Evolutionary conservation across 768 basidiomycete species (phyloP).

Genomic region (Hortiboletus flavorubellus): DNA sequence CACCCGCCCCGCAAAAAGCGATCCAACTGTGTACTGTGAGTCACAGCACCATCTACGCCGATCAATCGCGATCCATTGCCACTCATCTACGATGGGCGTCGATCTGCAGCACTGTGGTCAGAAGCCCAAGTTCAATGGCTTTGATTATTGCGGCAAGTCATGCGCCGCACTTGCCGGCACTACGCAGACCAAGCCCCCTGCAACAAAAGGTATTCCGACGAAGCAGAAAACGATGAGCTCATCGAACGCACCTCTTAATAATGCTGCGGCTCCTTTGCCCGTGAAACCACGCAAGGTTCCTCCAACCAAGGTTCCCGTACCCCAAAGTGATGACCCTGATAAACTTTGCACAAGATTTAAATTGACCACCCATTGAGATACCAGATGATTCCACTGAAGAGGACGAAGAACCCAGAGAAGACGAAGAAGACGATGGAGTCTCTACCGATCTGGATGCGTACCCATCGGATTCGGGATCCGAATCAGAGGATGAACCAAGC

Average conservation of each 20-base stretch:
- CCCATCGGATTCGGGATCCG: constrained; percentile 28
- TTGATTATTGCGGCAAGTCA: constrained; percentile 63
- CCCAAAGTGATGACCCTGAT: constrained; percentile 22
- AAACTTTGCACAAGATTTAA: constrained; percentile 5
- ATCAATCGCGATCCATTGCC: constrained; percentile 28
- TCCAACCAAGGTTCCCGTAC: constrained; percentile 9
- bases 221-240: constrained; percentile 18
- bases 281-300: constrained; percentile 15
- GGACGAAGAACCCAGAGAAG: constrained; percentile 23
- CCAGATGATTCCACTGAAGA: constrained; percentile 27
- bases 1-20: constrained; percentile 16
- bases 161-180: constrained; percentile 51
- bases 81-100: constrained; percentile 22
- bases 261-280: not conserved
- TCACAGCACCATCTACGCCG: constrained; percentile 14
- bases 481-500: constrained; percentile 22
- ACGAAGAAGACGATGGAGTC: constrained; percentile 17
- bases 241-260: constrained; percentile 10
- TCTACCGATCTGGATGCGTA: constrained; percentile 32
- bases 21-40: constrained; percentile 29
- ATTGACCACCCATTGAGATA: constrained; percentile 7
- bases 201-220: constrained; percentile 9
- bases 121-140: constrained; percentile 58
- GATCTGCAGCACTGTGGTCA: constrained; percentile 46
- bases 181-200: constrained; percentile 15